Evolutionary conservation across 306 rosid species (phyloP).

Genomic region (Alnus rubra): DNA sequence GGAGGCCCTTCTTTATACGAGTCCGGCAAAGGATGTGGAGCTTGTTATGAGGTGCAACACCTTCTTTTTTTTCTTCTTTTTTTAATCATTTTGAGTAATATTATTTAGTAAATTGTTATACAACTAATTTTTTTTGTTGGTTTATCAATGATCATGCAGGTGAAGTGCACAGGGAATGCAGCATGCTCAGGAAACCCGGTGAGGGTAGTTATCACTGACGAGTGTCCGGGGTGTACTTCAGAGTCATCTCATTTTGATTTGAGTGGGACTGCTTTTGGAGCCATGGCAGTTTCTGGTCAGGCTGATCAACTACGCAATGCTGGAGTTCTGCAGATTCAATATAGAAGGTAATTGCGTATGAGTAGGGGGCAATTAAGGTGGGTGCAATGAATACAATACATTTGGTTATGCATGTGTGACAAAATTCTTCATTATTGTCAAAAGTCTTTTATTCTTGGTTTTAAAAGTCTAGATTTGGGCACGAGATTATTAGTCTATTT

Average conservation of each 20-base stretch:
- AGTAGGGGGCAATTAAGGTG: not conserved
- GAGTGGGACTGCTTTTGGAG: slow-evolving; percentile 81
- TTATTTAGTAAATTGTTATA: no score
- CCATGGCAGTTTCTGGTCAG: slow-evolving; percentile 70
- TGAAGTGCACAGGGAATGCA: slow-evolving; percentile 52
- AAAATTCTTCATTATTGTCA: no score
- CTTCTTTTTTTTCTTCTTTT: no score
- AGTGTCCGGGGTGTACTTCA: slow-evolving; percentile 62
- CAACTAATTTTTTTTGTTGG: no score
- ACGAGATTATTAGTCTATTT: no score
- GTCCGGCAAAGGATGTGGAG: slow-evolving; percentile 74
- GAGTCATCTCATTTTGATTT: slow-evolving; percentile 68
- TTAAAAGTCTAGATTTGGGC: no score
- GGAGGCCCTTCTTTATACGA: slow-evolving; percentile 64
- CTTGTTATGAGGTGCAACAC: slow-evolving; percentile 43
- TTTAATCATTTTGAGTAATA: no score
- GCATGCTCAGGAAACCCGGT: slow-evolving; percentile 65
- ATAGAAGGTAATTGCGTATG: slow-evolving; percentile 43
- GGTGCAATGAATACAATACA: no score
- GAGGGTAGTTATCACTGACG: slow-evolving; percentile 68
- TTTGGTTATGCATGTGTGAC: no score
- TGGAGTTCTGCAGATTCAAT: slow-evolving; percentile 54
- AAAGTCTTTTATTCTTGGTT: no score
- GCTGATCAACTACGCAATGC: slow-evolving; percentile 49
- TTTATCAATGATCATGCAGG: slow-evolving; percentile 30